Evolutionary conservation across 495 filamentous ascomycete species (phyloP).

Genomic region (Neurospora sp.): DNA sequence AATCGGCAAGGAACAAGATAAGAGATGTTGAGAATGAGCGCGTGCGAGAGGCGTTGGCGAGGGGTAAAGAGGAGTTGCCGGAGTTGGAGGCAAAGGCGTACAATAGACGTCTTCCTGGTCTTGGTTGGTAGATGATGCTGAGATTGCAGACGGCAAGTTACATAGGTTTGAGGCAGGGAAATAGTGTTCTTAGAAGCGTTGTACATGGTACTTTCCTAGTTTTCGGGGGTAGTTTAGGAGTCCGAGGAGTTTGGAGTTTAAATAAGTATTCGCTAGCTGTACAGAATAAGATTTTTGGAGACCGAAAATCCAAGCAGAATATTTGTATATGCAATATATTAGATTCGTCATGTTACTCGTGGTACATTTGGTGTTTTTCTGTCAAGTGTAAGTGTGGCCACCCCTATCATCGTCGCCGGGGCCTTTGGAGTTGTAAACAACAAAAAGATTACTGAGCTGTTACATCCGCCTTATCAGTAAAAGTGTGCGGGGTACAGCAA

Average conservation of each 20-base stretch:
- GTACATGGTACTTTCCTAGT: background rate
- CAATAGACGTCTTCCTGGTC: background rate
- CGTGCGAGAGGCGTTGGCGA: conserved; percentile 39
- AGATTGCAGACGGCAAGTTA: background rate
- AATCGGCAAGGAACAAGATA: conserved; percentile 43
- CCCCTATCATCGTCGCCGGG: background rate
- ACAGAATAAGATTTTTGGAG: background rate
- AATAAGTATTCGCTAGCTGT: background rate
- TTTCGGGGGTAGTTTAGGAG: background rate
- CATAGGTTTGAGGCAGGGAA: background rate
- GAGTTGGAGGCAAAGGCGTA: conserved; percentile 7
- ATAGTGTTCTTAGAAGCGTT: background rate
- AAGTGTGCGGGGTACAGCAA: background rate
- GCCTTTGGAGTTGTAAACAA: background rate
- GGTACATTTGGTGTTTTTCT: background rate
- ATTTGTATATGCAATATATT: background rate
- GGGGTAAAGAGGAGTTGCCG: conserved; percentile 17
- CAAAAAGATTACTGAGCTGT: background rate
- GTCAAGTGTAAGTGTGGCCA: background rate
- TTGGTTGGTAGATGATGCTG: background rate
- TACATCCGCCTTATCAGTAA: background rate
- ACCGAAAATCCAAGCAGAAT: background rate
- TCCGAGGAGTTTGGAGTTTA: background rate
- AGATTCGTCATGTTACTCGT: background rate
- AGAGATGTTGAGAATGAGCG: conserved; percentile 49